Base-by-base conservation (phyloP, 352 stramenopile genomes). In the Globisporangium polare region DNA sequence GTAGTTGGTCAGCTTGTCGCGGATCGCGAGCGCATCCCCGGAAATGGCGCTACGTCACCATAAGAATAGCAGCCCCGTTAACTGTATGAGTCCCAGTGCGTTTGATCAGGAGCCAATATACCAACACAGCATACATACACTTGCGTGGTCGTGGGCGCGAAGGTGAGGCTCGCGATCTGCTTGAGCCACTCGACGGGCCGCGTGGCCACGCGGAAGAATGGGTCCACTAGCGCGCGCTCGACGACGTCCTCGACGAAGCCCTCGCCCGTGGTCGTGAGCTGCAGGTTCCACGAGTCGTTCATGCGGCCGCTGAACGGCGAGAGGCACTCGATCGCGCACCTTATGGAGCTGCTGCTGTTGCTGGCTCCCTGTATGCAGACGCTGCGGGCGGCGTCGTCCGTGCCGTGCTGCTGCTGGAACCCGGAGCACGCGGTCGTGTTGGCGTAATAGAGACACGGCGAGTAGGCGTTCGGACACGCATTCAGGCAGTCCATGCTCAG, bases 321-420 rank as follows among this genome's bases (percentile, higher is more conserved):
- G 59, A 80, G 65, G 53, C 73, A 80, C 60, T 80, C 68, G 62
- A 80, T 47, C 12, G 73, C 73, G 29, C 73, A 80, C 29, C n/a
- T 20, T 0, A 27, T 31, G 6, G 17, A 9, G 18, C 18, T 54
- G 6, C 17, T 18, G 5, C 4, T 27, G 29, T 8, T 55, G 45
- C 58, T 41, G 49, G 12, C 12, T 9, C 42, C 52, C 24, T 22
- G 26, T 33, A 43, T 47, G 17, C 67, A 73, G n/a, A 55, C 43
- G 62, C 55, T 72, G 33, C 43, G 17, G 43, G 33, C 29, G 24
- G 43, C 31, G 26, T 39, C 47, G 1, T 53, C 31, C 17, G 10
- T 35, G 15, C 45, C 39, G 22, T 56, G 27, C 27, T 20, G 58
- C 35, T 58, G 47, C 57, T 53, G 17, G 50, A 52, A 33, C 5